Conservation (phyloP, 257 asterid species). For the Agastache rugosa region DNA sequence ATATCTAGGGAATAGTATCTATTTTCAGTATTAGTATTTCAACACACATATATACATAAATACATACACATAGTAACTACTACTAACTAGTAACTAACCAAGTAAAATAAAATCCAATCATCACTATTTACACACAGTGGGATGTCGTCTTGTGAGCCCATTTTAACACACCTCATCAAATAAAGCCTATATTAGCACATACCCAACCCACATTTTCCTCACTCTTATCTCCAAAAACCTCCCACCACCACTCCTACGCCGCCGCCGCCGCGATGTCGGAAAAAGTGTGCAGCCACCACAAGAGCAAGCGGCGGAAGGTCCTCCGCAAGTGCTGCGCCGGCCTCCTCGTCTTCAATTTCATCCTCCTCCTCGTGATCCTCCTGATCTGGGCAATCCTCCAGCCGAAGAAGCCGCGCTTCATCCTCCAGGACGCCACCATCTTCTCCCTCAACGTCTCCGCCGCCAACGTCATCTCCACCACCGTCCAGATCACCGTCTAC, state of each 20-base stretch:
- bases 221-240: no score
- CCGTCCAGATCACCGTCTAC: slow-evolving; percentile 74
- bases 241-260: neutral
- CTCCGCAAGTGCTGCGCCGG: slow-evolving; percentile 45
- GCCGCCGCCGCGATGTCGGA: slow-evolving; percentile 53
- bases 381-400: slow-evolving; percentile 78
- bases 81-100: no score
- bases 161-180: no score
- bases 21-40: no score
- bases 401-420: slow-evolving; percentile 80
- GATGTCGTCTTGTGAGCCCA: neutral
- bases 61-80: no score
- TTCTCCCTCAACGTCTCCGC: slow-evolving; percentile 79
- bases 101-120: no score
- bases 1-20: no score
- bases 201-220: no score
- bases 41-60: no score
- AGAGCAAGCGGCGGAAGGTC: slow-evolving; percentile 39
- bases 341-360: slow-evolving; percentile 49
- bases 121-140: slow-evolving; percentile 5
- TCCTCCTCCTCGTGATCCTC: slow-evolving; percentile 61
- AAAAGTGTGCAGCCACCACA: slow-evolving; percentile 80
- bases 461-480: slow-evolving; percentile 75
- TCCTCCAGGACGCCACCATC: slow-evolving; percentile 94
- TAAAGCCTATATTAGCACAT: slow-evolving; percentile 28